Evolutionary conservation across 176 grass and related monocot genomes (phyloP), one percentile per base, ranked within the genome.

Genomic region (Zoysia japonica): DNA sequence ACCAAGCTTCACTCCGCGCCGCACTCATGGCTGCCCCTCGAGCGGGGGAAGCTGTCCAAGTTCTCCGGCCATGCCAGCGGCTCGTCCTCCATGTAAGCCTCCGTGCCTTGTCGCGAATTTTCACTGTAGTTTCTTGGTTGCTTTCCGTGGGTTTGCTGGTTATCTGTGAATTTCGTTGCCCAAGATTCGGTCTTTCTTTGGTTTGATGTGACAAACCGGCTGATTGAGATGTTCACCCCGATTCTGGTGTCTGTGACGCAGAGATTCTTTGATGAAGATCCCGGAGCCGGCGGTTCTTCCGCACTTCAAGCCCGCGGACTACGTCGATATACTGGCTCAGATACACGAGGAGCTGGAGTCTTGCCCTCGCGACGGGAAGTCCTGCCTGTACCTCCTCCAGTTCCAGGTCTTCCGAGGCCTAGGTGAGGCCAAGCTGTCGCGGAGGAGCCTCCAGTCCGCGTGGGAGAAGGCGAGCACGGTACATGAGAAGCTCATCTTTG

Each of bases 311-410:
- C 96, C 96, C 0, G 82, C 78, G 0, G 90, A 95, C 70, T 95
- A 99, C 67, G 96, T 99, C 0, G 90, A 88, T 47, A 78, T 99
- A 68, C 61, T 99, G 79, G 88, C 92, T 11, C 90, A 86, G 83
- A 95, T 99, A 67, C 96, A 99, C 9, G 96, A 99, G 87, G 92
- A 99, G 83, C 76, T 99, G 45, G 96, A 99, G 83, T 84, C 70
- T 14, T 99, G 96, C 84, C 74, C 77, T 43, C 86, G 88, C 0
- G 86, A 95, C 42, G 81, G 93, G 45, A 99, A 45, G 80, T 88
- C 90, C 0, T 89, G 78, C 40, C 88, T 99, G 36, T 91, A 91
- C 72, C 80, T 99, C 70, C 90, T 99, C 45, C 92, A 99, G 38
- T 99, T 91, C 67, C 92, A 95, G 84, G 86, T 99, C 7, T 99